Conservation (phyloP, 2,329 filamentous ascomycete genomes). For the Colletotrichum viniferum region DNA sequence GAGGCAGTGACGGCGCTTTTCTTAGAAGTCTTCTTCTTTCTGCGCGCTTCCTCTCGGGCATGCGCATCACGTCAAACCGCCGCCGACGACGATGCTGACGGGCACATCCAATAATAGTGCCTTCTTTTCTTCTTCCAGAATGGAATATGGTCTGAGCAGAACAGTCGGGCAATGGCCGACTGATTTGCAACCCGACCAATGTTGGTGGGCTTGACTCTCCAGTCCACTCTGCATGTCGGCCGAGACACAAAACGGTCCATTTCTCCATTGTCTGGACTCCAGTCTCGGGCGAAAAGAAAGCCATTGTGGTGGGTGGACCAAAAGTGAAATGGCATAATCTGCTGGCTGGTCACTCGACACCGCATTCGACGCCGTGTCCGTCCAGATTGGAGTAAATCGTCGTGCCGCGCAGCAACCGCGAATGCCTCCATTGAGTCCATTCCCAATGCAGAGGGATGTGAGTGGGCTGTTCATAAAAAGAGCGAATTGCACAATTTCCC, state of each 20-base stretch:
- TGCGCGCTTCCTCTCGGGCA: neutral
- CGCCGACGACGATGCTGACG: neutral
- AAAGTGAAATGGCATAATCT: neutral
- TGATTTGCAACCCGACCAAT: neutral
- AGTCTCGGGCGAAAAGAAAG: neutral
- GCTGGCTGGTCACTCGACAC: neutral
- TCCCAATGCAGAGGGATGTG: neutral
- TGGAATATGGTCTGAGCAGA: neutral
- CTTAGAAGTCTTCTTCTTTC: neutral
- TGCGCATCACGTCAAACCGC: neutral
- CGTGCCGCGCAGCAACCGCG: neutral
- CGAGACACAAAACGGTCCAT: conserved; percentile 13
- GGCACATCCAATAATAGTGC: neutral
- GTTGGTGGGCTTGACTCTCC: neutral
- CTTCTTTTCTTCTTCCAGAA: neutral
- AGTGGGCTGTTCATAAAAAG: conserved; percentile 18
- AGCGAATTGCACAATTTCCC: conserved; percentile 19
- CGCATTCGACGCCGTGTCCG: neutral
- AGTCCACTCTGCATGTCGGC: neutral
- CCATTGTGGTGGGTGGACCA: neutral
- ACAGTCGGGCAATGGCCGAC: neutral
- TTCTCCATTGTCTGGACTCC: neutral
- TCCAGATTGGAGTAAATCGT: neutral
- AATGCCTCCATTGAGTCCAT: neutral
- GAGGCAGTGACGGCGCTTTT: conserved; percentile 18